Evolutionary conservation across 192 early-diverging fungal genomes (phyloP).

Genomic region (Gigaspora rosea): DNA sequence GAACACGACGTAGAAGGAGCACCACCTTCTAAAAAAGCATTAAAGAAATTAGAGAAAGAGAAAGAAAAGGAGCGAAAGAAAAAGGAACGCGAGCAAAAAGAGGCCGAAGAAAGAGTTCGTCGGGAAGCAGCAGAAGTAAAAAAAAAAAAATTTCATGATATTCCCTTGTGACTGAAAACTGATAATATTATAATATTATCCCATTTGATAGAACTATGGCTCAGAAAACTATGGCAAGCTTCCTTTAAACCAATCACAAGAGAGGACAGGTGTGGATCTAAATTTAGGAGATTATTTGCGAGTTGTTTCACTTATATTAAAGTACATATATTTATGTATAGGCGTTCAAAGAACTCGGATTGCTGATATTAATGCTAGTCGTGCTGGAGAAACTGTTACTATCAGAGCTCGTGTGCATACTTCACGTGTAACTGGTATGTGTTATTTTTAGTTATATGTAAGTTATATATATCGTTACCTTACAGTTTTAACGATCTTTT

Average conservation of each 20-base stretch:
- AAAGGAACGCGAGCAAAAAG: no score
- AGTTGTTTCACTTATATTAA: not conserved
- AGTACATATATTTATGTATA: conserved; percentile 3
- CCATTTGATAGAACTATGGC: conserved; percentile 67
- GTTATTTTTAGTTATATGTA: not conserved
- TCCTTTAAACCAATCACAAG: conserved; percentile 83
- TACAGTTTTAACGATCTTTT: not conserved
- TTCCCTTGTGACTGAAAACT: no score
- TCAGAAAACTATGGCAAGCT: conserved; percentile 83
- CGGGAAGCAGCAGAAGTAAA: no score
- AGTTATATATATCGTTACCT: not conserved
- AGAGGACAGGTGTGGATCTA: conserved; percentile 59
- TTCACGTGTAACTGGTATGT: conserved; percentile 77
- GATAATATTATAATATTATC: no score
- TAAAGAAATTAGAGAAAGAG: conserved; percentile 94
- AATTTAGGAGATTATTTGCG: not conserved
- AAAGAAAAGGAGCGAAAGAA: conserved; percentile 71
- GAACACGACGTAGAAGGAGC: conserved; percentile 70
- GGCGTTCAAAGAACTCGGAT: conserved; percentile 37
- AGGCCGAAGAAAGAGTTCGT: no score
- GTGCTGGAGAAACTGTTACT: conserved; percentile 74
- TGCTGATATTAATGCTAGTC: conserved; percentile 57
- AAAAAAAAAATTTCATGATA: no score
- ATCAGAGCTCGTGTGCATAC: conserved; percentile 91
- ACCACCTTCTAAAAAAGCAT: conserved; percentile 85